Conservation (phyloP, 305 asterid species). For the Fraxinus angustifolia region DNA sequence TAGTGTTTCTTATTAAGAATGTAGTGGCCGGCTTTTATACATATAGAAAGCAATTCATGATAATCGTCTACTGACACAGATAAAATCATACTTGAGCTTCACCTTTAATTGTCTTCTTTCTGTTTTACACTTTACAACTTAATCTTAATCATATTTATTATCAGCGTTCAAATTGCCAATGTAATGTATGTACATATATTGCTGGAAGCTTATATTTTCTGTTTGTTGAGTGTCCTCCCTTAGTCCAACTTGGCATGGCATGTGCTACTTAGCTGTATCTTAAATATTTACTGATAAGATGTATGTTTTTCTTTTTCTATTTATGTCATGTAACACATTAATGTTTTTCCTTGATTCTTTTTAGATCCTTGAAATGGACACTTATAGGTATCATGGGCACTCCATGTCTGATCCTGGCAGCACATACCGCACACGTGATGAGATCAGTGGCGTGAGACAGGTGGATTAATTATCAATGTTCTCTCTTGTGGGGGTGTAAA, state of each 20-base stretch:
- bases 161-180: neutral
- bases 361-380: conserved; percentile 98
- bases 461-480: conserved; percentile 28
- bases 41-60: neutral
- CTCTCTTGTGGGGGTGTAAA: neutral
- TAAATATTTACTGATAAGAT: neutral
- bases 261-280: neutral
- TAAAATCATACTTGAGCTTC: neutral
- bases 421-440: conserved; percentile 97
- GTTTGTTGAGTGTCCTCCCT: neutral
- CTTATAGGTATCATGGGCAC: conserved; percentile 94
- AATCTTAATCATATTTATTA: neutral
- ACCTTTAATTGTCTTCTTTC: neutral
- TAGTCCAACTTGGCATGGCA: neutral
- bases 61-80: neutral
- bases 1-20: neutral
- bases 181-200: neutral
- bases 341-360: conserved; percentile 25
- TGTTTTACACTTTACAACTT: neutral
- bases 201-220: neutral
- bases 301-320: conserved; percentile 15
- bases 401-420: conserved; percentile 99
- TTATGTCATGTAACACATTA: conserved; percentile 12
- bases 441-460: conserved; percentile 88
- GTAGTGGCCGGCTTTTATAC: neutral